phyloP scores from a whole-genome alignment of 441 rosid species.

The Gossypium schwendimanii region DNA sequence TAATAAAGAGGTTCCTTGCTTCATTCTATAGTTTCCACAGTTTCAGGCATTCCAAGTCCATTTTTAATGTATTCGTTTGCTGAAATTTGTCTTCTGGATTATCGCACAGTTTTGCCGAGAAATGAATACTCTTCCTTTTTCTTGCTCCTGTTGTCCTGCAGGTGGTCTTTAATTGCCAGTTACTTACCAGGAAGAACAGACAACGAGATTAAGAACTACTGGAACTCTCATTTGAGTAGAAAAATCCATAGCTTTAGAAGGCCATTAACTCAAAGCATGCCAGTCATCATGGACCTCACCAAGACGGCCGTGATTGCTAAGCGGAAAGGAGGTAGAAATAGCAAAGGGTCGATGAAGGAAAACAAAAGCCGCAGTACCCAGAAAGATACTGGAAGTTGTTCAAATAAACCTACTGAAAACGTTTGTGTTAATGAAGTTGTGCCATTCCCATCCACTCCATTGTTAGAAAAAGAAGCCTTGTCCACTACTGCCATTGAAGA shows the following conservation, averaged over 20 bases:
- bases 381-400: not conserved
- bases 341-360: slow-evolving; percentile 28
- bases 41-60: not conserved
- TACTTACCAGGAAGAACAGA: slow-evolving; percentile 84
- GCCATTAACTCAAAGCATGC: slow-evolving; percentile 2
- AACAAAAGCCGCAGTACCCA: slow-evolving; percentile 12
- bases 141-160: slow-evolving; percentile 16
- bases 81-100: too few relatives aligned
- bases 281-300: slow-evolving; percentile 8
- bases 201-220: slow-evolving; percentile 81
- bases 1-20: too few relatives aligned
- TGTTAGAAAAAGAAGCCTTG: slow-evolving; percentile 16
- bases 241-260: slow-evolving; percentile 37
- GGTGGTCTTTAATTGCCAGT: slow-evolving; percentile 79
- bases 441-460: slow-evolving; percentile 13
- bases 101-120: not conserved
- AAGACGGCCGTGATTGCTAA: slow-evolving; percentile 14
- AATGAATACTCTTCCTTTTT: not conserved
- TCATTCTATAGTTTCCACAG: not conserved
- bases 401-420: slow-evolving; percentile 10
- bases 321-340: slow-evolving; percentile 33
- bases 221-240: slow-evolving; percentile 80
- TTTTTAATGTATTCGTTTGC: too few relatives aligned
- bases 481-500: not conserved
- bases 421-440: not conserved